Evolutionary conservation across 352 stramenopile species (phyloP).

Genomic region (Pythium graminicola): DNA sequence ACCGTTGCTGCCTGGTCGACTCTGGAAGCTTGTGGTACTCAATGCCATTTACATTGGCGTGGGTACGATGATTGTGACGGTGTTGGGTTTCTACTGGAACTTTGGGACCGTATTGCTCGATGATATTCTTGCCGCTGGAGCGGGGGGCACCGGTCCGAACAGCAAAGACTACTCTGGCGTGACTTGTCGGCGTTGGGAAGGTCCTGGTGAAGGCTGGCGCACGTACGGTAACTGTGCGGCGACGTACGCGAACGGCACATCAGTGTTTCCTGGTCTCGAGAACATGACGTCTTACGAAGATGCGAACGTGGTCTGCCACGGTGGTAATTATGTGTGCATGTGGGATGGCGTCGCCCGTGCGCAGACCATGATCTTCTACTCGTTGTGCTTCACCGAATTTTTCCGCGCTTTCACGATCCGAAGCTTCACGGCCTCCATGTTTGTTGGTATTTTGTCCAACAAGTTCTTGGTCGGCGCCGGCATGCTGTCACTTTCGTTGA

Average conservation of each 20-base stretch:
- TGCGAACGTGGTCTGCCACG: slow-evolving; percentile 40
- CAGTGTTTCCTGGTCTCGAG: slow-evolving; percentile 42
- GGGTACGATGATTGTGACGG: slow-evolving; percentile 39
- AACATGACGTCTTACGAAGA: slow-evolving; percentile 31
- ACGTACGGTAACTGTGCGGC: slow-evolving; percentile 52
- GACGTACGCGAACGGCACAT: slow-evolving; percentile 31
- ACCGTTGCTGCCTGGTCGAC: slow-evolving; percentile 46
- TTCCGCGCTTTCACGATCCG: slow-evolving; percentile 72
- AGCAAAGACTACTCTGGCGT: slow-evolving; percentile 49
- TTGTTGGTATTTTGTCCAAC: slow-evolving; percentile 56
- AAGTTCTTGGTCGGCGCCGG: slow-evolving; percentile 55
- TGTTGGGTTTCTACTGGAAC: slow-evolving; percentile 70
- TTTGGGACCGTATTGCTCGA: slow-evolving; percentile 41
- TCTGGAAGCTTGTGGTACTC: slow-evolving; percentile 54
- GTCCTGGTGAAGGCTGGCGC: slow-evolving; percentile 33
- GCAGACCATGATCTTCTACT: slow-evolving; percentile 73
- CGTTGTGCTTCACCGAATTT: slow-evolving; percentile 63
- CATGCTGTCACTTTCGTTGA: slow-evolving; percentile 46
- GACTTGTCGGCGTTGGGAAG: slow-evolving; percentile 50
- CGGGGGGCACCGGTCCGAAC: slow-evolving; percentile 29
- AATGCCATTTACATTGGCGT: slow-evolving; percentile 50
- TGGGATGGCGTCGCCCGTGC: slow-evolving; percentile 47
- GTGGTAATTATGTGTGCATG: slow-evolving; percentile 53
- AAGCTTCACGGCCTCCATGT: slow-evolving; percentile 61
- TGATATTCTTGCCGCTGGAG: slow-evolving; percentile 47